Base-by-base conservation (phyloP, 2,329 filamentous ascomycete species). In the Chaetomiaceae sp. region DNA sequence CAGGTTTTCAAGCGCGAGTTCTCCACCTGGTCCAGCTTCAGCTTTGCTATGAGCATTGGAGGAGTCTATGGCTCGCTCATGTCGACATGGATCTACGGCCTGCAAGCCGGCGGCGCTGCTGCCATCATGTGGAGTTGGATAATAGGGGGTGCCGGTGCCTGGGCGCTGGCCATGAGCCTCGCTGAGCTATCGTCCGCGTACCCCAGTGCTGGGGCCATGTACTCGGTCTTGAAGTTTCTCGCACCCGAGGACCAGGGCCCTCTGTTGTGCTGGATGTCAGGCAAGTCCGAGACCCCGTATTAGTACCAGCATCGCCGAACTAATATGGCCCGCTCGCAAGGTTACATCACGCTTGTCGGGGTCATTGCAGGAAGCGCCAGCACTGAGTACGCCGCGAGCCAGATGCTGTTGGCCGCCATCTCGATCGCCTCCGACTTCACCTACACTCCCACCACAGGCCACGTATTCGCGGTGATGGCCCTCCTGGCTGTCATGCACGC, bases 1-100 rank as follows among this genome's bases (percentile, higher is more conserved):
- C 56, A 77, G 65, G 79, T 81, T 49, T 80, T 81, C 68, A 79
- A 79, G 65, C 75, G 80, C 58, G 78, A 82, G 61, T 83, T 83
- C 51, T 80, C 79, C 51, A 68, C 78, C 13, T 80, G 79, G 57
- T 79, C 77, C 10, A 68, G 65, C 57, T 80, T 84, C 66, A 82
- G 78, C 48, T 84, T 82, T 61, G 80, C 80, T 46, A 75, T 82
- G 61, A 76, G 73, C 60, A 79, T 82, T 59, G 74, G 70, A 52
- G 78, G 77, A 41, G 67, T 80, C 14, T 80, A 79, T 59, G 71
- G 76, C 16, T 79, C 76, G 1, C 71, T 77, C 47, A 73, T 76
- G 58, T 79, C 77, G 1, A 81, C 78, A 18, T 78, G 78, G 64
- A 68, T 69, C 13, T 79, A 75, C 57, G 76, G 77, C 1, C 68